Evolutionary conservation across 345 rosid genomes (phyloP).

Genomic region (Syzygium jambos): DNA sequence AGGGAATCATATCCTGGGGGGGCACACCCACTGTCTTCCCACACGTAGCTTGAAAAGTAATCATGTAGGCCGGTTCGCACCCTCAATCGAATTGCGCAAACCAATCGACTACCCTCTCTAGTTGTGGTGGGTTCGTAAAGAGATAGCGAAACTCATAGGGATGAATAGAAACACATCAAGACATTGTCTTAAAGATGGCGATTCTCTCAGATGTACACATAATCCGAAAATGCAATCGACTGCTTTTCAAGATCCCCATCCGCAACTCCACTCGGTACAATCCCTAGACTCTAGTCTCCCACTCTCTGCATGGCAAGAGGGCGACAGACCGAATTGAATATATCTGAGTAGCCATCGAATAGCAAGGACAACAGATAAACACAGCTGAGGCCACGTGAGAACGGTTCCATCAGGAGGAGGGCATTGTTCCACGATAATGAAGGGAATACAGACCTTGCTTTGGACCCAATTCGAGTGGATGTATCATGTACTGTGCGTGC

Average conservation of each 20-base stretch:
- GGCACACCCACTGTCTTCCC: neutral
- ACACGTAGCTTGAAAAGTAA: neutral
- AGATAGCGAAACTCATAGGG: neutral
- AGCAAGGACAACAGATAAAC: neutral
- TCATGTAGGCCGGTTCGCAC: neutral
- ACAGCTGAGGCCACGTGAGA: neutral
- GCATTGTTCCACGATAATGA: neutral
- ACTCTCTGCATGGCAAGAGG: neutral
- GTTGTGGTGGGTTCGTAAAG: neutral
- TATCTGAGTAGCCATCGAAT: neutral
- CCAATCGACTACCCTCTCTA: neutral
- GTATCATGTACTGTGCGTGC: neutral
- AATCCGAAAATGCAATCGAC: neutral
- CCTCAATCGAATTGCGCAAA: neutral
- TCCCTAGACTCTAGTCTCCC: neutral
- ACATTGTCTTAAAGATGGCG: neutral
- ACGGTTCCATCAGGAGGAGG: neutral
- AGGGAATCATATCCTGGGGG: neutral
- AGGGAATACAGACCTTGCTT: neutral
- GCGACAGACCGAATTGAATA: neutral
- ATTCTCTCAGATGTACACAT: neutral
- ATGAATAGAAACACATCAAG: neutral
- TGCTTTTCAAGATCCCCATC: neutral
- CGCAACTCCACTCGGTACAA: neutral
- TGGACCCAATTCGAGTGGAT: neutral